These are phyloP conservation scores for Trichoderma gamsii DNA, from an alignment of 495 filamentous ascomycete species.

Conservation along the genomic window DNA sequence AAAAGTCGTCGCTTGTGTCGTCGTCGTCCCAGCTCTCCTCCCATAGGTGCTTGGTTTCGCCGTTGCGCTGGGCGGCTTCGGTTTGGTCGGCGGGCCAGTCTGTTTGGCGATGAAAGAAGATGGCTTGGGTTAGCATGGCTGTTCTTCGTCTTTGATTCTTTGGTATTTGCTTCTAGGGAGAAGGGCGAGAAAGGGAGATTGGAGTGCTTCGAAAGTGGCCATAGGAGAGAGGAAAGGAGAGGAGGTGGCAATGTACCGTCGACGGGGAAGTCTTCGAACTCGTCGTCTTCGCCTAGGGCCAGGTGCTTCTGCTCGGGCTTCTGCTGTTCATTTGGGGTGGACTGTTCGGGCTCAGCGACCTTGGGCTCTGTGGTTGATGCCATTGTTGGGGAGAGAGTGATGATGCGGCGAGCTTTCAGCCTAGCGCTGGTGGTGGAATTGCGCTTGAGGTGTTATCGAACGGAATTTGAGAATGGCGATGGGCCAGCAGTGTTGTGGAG, in stretches of 20 bases:
- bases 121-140: not conserved
- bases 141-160: not conserved
- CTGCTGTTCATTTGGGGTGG: constrained; percentile 33
- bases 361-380: constrained; percentile 26
- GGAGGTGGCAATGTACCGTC: constrained; percentile 59
- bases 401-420: not conserved
- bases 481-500: not conserved
- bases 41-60: constrained; percentile 76
- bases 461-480: constrained; percentile 22
- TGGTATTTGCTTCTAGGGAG: no score
- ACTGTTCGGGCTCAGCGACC: constrained; percentile 38
- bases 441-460: constrained; percentile 7
- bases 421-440: not conserved
- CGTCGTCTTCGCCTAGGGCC: constrained; percentile 90
- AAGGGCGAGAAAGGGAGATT: not conserved
- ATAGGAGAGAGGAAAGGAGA: not conserved
- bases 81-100: constrained; percentile 86
- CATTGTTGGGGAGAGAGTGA: constrained; percentile 21
- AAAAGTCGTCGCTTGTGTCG: constrained; percentile 94
- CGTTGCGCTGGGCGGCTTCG: constrained; percentile 53
- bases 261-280: constrained; percentile 98
- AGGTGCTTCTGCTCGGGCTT: constrained; percentile 46
- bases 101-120: constrained; percentile 28
- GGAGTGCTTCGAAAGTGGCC: not conserved
- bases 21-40: constrained; percentile 99